Base-by-base conservation (phyloP, 2,329 filamentous ascomycete species). In the Fusarium burgessii region DNA sequence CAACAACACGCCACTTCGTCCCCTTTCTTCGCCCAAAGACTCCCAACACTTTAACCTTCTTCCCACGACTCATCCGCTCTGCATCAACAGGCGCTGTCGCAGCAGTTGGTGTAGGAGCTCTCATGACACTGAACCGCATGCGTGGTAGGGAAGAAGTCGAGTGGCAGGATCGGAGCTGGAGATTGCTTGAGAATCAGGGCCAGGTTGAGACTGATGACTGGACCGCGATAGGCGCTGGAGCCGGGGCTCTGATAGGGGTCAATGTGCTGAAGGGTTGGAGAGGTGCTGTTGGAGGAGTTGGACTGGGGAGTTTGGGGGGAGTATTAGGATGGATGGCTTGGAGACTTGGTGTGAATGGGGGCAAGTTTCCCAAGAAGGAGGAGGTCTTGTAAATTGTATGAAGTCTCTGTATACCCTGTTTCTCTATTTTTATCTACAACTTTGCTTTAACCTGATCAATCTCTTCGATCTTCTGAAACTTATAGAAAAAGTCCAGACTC, bases 401-500 rank as follows among this genome's bases (percentile, higher is more conserved):
- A 29, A 36, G 11, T 50, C 42, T 51, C 50, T 35, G 17, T 35
- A 41, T 50, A 50, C 33, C 32, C 29, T 14, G 17, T 29, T 25
- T 35, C 7, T 51, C 40, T 42, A 41, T 6, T 32, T 12, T 65
- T 58, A 29, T 76, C 58, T 76, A 82, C 59, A 82, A 61, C 73
- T 78, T 81, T 18, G 80, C 78, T 52, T 66, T 36, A 52, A 71
- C 62, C 6, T 56, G 68, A 8, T 66, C 66, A 55, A 80, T 66
- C 36, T 81, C 76, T 49, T 82, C 80, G 29, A 82, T 75, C 60
- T 78, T 77, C 54, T 81, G 80, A 41, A 95, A 96, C 76, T 89
- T 90, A 74, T 96, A 95, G 76, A 93, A 96, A 76, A 87, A 95
- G 35, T 94, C 86, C 63, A 96, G 80, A 70, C 91, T 92, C 75